Conservation (phyloP, 2,329 filamentous ascomycete species). For the Pseudogymnoascus sp. region DNA sequence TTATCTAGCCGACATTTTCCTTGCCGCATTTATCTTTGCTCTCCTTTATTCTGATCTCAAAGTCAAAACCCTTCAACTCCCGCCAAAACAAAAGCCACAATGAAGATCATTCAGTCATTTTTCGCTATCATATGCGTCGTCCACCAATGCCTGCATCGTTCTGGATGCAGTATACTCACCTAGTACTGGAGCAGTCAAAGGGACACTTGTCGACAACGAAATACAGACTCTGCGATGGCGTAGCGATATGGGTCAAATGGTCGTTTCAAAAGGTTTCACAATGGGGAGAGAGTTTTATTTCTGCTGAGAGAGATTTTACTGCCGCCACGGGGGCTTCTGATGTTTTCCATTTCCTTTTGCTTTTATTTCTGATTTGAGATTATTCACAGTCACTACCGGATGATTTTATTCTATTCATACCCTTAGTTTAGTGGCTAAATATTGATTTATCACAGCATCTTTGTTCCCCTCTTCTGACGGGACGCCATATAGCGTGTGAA, state of each 20-base stretch:
- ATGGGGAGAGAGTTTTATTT: not conserved
- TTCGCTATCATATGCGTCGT: too few species aligned
- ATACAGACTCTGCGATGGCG: not conserved
- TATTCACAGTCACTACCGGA: not conserved
- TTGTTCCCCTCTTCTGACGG: not conserved
- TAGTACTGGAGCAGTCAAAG: too few species aligned
- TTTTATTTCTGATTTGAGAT: not conserved
- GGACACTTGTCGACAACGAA: too few species aligned
- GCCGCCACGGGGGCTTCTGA: not conserved
- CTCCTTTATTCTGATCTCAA: not conserved
- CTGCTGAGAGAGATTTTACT: not conserved
- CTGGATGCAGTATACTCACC: too few species aligned
- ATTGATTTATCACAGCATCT: not conserved
- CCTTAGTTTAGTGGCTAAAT: not conserved
- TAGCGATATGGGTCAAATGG: not conserved
- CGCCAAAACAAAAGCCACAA: too few species aligned
- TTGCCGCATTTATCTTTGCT: not conserved
- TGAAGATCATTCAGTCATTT: too few species aligned
- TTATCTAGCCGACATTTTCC: not conserved
- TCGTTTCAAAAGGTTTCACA: not conserved
- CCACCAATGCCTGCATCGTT: too few species aligned
- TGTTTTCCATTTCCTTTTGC: not conserved
- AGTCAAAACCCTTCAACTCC: not conserved
- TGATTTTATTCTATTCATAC: not conserved
- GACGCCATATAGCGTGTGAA: not conserved